Base-by-base conservation (phyloP, 164 flowering plant genomes). In the Macadamia tetraphylla region DNA sequence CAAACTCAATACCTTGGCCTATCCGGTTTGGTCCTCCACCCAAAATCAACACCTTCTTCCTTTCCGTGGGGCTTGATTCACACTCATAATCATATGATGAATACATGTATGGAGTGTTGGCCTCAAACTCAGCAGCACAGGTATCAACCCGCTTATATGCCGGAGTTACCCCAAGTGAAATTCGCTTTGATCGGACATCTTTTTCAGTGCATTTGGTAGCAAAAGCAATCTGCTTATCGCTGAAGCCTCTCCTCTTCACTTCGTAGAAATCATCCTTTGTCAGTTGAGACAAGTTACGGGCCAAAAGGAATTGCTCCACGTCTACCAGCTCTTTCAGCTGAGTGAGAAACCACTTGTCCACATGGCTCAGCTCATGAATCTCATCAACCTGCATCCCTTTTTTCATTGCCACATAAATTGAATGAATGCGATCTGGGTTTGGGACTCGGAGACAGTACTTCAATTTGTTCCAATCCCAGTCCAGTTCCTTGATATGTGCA, bases 21-120 rank as follows among this genome's bases (percentile, higher is more conserved):
- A 94, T 92, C 44, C 99, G 85, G 67, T 94, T 94, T 48, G 97
- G 99, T 46, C 99, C 99, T 60, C 99, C 99, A 67, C 99, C 99
- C 62, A 94, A 79, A 69, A 94, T 94, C 79, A 94, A 73, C 68
- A 94, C 97, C 79, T 94, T 94, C 80, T 94, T 93, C 84, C 68
- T 83, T 18, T 80, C 63, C 18, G 97, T 90, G 46, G 98, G 95
- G 75, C 78, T 79, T 40, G 99, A 90, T 79, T 94, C 99, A 71
- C 97, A 94, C 71, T 94, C 97, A 65, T 71, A 71, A 62, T 92
- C 99, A 79, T 94, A 94, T 9, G 92, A 88, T 4, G 97, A 94
- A 72, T 94, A 94, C 96, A 94, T 89, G 70, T 92, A 94, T 1
- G 98, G 99, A 67, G 99, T 94, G 71, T 94, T 79, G n/a, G 99